Percentiles rank a stretch among this genome's conserved stretches.
phyloP scores from a whole-genome alignment of 768 basidiomycete genomes.

The Xerocomellus chrysenteron region DNA sequence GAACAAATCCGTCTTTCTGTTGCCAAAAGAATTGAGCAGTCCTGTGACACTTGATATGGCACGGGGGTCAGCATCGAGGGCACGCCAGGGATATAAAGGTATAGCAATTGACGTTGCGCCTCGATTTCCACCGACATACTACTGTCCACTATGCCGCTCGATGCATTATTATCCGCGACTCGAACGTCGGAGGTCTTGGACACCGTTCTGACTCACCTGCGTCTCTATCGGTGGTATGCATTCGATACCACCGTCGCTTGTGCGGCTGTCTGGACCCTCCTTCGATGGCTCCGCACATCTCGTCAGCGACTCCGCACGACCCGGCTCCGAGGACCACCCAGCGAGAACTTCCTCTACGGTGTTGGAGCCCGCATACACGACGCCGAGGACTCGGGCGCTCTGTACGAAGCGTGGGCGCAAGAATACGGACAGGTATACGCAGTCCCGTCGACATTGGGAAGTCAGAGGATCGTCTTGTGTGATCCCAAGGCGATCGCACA shows the following conservation, averaged over 20 bases:
- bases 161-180: not conserved
- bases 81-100: no score
- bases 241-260: not conserved
- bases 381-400: not conserved
- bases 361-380: not conserved
- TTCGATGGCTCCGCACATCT: slow-evolving; percentile 25
- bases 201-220: not conserved
- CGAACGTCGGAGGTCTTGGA: not conserved
- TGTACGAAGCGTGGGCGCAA: slow-evolving; percentile 19
- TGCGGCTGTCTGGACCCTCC: slow-evolving; percentile 2
- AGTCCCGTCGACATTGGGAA: slow-evolving; percentile 9
- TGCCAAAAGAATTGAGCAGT: no score
- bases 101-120: no score
- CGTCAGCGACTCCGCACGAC: slow-evolving; percentile 18
- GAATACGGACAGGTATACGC: slow-evolving; percentile 10
- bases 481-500: no score
- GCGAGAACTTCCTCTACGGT: slow-evolving; percentile 15
- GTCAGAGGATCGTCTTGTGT: not conserved
- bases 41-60: no score
- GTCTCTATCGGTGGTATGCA: not conserved
- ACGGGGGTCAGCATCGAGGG: no score
- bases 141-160: not conserved
- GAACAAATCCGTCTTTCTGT: no score
- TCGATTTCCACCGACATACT: no score
- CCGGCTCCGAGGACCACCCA: slow-evolving; percentile 11